Base-by-base conservation (phyloP, 106 monocot species). In the Narthecium ossifragum region DNA sequence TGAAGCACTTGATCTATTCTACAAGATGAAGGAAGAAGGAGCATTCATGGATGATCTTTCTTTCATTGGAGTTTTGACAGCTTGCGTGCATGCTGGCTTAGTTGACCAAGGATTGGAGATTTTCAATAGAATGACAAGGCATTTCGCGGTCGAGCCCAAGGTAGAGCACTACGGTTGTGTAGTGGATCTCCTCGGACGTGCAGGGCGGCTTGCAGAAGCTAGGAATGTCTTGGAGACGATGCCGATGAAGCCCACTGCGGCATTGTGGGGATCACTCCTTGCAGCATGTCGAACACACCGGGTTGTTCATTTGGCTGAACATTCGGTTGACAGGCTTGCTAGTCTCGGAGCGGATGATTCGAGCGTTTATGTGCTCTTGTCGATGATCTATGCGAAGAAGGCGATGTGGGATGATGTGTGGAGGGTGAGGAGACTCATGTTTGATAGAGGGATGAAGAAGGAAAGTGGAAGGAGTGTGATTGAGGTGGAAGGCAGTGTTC, bases 121-220 rank as follows among this genome's bases (percentile, higher is more conserved):
- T 31, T 75, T 80, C 24, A 13, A 70, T 21, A 74, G 57, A 18
- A 80, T 80, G 80, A 70, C 14, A 29, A 63, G 26, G 12, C 49
- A 61, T 28, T 80, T 62, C 20, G 21, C 46, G 6, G 52, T 59
- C 8, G 62, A 66, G 8, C 75, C 70, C 1, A 80, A 75, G 26
- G 67, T 63, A 8, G 80, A 80, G 49, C 80, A 80, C 25, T 80
- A 80, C 34, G 75, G 80, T 26, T 75, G 75, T 34, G 2, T 80
- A n/a, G 66, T 80, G 21, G 80, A 75, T 67, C 80, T 80, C 36
- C 71, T 80, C 3, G 67, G 80, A 9, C 80, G 80, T 25, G 61
- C 80, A 10, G 75, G 75, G 18, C 61, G 58, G 30, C n/a, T 80
- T 48, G 25, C 46, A 2, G 75, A 75, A 54, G 80, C 75, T 17